Evolutionary conservation across 106 monocot species (phyloP).

Genomic region (Dendrobium catenatum): DNA sequence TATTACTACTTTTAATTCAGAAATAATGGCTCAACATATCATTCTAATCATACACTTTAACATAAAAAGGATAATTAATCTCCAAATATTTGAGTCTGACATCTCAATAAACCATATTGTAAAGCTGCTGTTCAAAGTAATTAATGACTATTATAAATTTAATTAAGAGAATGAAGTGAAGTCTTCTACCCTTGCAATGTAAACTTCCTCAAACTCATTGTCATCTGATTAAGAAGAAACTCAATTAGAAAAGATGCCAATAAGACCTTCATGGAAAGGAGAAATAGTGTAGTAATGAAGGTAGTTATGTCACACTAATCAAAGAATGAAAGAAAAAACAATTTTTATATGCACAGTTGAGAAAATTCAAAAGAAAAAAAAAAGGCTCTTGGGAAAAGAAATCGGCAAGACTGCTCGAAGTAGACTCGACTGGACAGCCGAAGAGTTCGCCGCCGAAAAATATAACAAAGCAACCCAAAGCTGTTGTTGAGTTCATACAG

Average conservation of each 20-base stretch:
- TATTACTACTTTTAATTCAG: background rate
- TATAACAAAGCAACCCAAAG: too few relatives aligned
- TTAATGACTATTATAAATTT: background rate
- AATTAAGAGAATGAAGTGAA: slow-evolving; percentile 40
- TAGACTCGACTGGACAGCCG: too few relatives aligned
- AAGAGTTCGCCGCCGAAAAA: too few relatives aligned
- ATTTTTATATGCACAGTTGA: too few relatives aligned
- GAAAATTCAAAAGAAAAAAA: too few relatives aligned
- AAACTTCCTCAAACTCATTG: slow-evolving; percentile 59
- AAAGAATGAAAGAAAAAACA: too few relatives aligned
- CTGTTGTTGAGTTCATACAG: too few relatives aligned
- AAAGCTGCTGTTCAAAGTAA: background rate
- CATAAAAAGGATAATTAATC: background rate
- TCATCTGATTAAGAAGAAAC: slow-evolving; percentile 35
- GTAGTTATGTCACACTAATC: too few relatives aligned
- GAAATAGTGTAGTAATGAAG: background rate
- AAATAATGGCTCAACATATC: background rate
- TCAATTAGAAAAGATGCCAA: background rate
- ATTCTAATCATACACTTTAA: background rate
- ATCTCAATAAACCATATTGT: background rate
- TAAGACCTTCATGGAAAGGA: background rate
- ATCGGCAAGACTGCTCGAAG: too few relatives aligned
- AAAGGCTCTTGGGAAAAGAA: too few relatives aligned
- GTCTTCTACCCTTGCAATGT: slow-evolving; percentile 45
- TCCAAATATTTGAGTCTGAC: background rate